These are phyloP conservation scores for Suillus lakei DNA, from an alignment of 768 basidiomycete genomes.

Conservation along the genomic window DNA sequence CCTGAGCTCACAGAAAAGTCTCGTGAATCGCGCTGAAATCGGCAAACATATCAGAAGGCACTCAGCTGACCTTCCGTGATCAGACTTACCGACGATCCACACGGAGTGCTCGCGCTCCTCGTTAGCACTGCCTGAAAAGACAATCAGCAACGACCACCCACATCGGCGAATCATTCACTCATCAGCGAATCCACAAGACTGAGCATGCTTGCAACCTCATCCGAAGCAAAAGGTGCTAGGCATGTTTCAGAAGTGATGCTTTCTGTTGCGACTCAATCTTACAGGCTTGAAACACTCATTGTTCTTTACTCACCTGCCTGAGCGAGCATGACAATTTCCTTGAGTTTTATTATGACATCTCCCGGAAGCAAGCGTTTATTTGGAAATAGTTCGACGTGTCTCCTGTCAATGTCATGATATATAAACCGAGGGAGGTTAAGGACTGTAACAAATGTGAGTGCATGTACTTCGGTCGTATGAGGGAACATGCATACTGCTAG, in stretches of 20 bases:
- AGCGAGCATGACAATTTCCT: constrained; percentile 8
- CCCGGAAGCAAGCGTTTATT: constrained; percentile 23
- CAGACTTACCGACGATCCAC: not conserved
- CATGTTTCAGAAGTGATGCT: constrained; percentile 7
- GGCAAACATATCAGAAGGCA: not conserved
- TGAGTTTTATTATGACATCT: constrained; percentile 5
- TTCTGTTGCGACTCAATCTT: not conserved
- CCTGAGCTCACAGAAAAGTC: constrained; percentile 8
- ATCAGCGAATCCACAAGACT: constrained; percentile 3
- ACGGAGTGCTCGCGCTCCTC: not conserved
- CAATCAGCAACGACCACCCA: not conserved
- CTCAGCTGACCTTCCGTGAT: not conserved
- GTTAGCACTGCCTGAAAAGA: not conserved
- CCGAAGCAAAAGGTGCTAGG: constrained; percentile 9
- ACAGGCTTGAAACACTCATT: not conserved
- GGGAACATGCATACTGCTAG: not conserved
- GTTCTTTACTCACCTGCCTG: constrained; percentile 1
- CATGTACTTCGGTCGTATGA: not conserved
- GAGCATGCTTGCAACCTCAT: constrained; percentile 8
- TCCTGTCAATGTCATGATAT: not conserved
- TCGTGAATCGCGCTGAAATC: constrained; percentile 7
- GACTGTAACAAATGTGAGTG: not conserved
- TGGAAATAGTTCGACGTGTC: constrained; percentile 14
- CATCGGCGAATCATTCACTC: not conserved
- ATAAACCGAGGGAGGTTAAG: not conserved